phyloP scores from a whole-genome alignment of 2,329 filamentous ascomycete genomes.

The Penicillium vulpinum region DNA sequence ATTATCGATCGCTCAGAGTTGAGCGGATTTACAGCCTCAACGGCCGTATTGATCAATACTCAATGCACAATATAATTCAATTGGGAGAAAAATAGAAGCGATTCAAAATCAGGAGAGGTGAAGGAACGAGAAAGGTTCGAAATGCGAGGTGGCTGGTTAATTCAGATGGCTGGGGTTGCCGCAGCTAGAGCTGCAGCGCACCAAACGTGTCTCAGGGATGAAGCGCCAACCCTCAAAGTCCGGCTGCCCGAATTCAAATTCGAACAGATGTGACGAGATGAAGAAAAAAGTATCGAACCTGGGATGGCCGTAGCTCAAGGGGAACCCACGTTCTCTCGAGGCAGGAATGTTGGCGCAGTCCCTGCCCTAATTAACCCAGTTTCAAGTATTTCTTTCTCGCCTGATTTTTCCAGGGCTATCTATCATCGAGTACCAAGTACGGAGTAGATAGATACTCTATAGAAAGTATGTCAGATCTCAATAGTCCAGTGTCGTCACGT shows the following conservation, averaged over 20 bases:
- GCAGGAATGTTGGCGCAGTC: neutral
- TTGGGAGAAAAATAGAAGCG: neutral
- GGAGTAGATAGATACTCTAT: neutral
- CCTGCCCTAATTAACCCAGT: neutral
- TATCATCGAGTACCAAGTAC: neutral
- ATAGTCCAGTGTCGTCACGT: neutral
- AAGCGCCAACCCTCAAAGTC: neutral
- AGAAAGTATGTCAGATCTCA: neutral
- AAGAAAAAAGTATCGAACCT: neutral
- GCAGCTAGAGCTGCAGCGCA: conserved; percentile 24
- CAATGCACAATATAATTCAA: conserved; percentile 6
- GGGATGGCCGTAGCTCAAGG: neutral
- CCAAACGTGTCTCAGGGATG: conserved; percentile 23
- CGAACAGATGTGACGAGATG: neutral
- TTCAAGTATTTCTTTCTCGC: neutral
- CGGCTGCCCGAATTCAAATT: neutral
- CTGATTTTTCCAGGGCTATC: neutral
- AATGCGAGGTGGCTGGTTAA: conserved; percentile 39
- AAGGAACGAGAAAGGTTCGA: conserved; percentile 15
- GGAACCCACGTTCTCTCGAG: neutral
- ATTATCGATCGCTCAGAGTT: conserved; percentile 1
- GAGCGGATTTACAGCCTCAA: neutral
- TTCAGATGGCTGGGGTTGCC: conserved; percentile 43
- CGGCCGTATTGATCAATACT: conserved; percentile 4
- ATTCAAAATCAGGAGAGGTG: conserved; percentile 10